Percentiles rank a stretch among this genome's conserved stretches.
These are phyloP conservation scores for Phyllosticta ampelicida DNA, from an alignment of 2,329 filamentous ascomycete genomes.

Conservation along the genomic window DNA sequence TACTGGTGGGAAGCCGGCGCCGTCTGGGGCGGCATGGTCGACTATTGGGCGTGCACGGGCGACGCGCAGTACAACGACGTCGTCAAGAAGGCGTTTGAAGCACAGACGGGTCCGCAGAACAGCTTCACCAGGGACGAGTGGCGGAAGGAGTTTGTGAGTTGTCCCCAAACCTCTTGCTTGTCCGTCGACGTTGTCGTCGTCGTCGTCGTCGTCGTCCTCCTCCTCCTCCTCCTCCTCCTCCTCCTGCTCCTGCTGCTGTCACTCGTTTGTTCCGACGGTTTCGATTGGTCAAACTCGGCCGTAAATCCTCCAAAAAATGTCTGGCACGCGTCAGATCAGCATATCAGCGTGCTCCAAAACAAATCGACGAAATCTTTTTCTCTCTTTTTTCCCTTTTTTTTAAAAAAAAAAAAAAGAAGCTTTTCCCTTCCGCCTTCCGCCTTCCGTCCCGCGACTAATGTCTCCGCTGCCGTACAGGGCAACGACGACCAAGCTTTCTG, in stretches of 20 bases:
- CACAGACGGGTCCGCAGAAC: constrained; percentile 59
- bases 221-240: too few relatives aligned
- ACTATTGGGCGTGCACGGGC: constrained; percentile 34
- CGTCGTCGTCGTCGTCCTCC: too few relatives aligned
- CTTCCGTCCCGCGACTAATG: constrained; percentile 21
- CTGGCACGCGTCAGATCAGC: too few relatives aligned
- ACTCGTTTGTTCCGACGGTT: too few relatives aligned
- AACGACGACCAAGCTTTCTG: constrained; percentile 51
- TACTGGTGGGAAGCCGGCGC: constrained; percentile 35
- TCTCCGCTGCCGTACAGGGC: constrained; percentile 29
- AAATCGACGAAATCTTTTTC: too few relatives aligned
- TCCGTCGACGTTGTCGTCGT: too few relatives aligned
- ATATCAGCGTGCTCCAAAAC: too few relatives aligned
- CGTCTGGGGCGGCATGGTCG: constrained; percentile 29
- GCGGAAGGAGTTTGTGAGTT: constrained; percentile 18
- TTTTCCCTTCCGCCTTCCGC: constrained; percentile 31
- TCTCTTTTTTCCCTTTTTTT: too few relatives aligned
- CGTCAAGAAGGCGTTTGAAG: constrained; percentile 48
- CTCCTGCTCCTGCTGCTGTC: too few relatives aligned
- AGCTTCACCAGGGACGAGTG: constrained; percentile 53
- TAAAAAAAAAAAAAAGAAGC: too few relatives aligned
- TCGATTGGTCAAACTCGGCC: too few relatives aligned
- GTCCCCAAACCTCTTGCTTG: not conserved
- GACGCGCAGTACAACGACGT: constrained; percentile 28
- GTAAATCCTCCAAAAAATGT: too few relatives aligned